Base-by-base conservation (phyloP, 1,284 basidiomycete genomes). In the Tremellales sp. region DNA sequence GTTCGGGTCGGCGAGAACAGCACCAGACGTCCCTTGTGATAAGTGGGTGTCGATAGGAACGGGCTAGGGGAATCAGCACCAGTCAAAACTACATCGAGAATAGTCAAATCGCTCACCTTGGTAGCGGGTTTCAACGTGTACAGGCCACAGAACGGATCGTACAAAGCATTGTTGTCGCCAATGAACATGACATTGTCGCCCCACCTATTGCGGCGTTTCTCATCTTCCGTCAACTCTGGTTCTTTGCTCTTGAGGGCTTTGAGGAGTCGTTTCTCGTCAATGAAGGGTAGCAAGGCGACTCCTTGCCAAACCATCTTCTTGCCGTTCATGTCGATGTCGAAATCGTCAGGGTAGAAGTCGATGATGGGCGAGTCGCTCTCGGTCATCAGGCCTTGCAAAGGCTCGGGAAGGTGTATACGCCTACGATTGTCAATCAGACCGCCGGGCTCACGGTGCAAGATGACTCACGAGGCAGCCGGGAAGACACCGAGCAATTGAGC, bases 281-380 rank as follows among this genome's bases (percentile, higher is more conserved):
- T 98, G 76, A 98, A 99, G 0, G 96, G 93, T 21, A 99, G 77
- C 2, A 98, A 78, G 0, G 93, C 93, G 41, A 99, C 91, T 50
- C 96, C 96, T 74, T 99, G 96, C 96, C 96, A 99, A 1, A 88
- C 81, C 93, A 98, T 97, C 76, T 89, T 91, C 76, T 98, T 98
- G 55, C 96, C 96, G 68, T 98, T 98, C 96, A 99, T 98, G 73
- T 99, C 96, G 65, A 98, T 87, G 61, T 93, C 83, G 72, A 99
- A 99, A 17, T 86, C 83, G 4, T 79, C 66, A 0, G 96, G 96
- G 73, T 97, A 97, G 76, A 97, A 98, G 68, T 99, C 96, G 57
- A 91, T 83, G 70, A 97, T 97, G 2, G 91, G 89, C 0, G 93
- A 97, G 35, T 87, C 82, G 44, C 84, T 80, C 3, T 88, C 81